These are phyloP conservation scores for Trametes punicea DNA, from an alignment of 768 basidiomycete species.

Conservation along the genomic window DNA sequence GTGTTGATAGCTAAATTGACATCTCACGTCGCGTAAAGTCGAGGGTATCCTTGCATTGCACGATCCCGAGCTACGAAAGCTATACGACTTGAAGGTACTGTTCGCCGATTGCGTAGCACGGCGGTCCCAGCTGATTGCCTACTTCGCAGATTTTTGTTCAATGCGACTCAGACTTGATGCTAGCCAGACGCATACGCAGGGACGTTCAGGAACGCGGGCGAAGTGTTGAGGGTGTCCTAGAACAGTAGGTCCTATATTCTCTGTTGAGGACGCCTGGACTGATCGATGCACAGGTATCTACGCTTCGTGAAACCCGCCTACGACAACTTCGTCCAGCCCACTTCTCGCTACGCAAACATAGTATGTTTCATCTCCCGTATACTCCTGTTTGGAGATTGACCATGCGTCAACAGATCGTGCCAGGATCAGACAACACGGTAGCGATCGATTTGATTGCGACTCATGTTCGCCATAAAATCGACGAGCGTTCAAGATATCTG, in stretches of 20 bases:
- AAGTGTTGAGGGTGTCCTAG: conserved; percentile 80
- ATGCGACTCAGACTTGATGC: conserved; percentile 95
- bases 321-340: conserved; percentile 91
- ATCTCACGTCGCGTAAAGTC: conserved; percentile 38
- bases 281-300: conserved; percentile 57
- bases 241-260: conserved; percentile 55
- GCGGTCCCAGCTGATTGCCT: not conserved
- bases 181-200: conserved; percentile 84
- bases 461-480: conserved; percentile 82
- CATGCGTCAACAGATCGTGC: conserved; percentile 73
- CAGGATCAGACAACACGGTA: conserved; percentile 83
- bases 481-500: conserved; percentile 72
- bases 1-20: conserved; percentile 21
- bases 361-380: conserved; percentile 36
- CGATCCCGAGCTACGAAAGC: conserved; percentile 67
- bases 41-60: conserved; percentile 93
- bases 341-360: conserved; percentile 85
- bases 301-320: conserved; percentile 94
- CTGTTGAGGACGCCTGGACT: not conserved
- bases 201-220: conserved; percentile 88
- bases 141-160: conserved; percentile 74
- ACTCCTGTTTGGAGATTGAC: not conserved
- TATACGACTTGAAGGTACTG: conserved; percentile 89
- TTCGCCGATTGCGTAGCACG: too few relatives aligned
- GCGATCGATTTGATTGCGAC: conserved; percentile 93